Percentiles rank a stretch among this genome's conserved stretches.
phyloP scores from a whole-genome alignment of 2,329 filamentous ascomycete species.

The Claviceps cyperi region DNA sequence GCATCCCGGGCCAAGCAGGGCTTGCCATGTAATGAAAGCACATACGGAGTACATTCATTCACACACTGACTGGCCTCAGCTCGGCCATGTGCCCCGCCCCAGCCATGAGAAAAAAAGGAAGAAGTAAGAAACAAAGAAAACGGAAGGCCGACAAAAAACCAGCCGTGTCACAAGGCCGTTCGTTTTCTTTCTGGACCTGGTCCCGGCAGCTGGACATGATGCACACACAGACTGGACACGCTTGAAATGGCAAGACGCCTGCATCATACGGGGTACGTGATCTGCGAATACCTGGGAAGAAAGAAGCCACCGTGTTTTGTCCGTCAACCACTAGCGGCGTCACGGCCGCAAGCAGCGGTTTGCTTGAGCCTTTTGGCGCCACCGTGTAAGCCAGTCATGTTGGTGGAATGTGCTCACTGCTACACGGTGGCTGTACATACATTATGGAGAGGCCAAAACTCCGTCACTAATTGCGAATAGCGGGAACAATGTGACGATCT shows the following conservation, averaged over 20 bases:
- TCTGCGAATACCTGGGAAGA: constrained; percentile 1
- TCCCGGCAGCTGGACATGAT: neutral
- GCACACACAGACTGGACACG: constrained; percentile 3
- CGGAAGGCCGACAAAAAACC: neutral
- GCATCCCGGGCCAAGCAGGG: neutral
- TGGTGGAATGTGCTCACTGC: no score
- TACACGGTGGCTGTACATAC: neutral
- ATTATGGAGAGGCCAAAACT: neutral
- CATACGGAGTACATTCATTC: no score
- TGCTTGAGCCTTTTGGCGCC: constrained; percentile 2
- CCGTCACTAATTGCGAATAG: neutral
- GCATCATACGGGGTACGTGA: constrained; percentile 9
- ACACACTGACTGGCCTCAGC: neutral
- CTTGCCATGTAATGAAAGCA: neutral
- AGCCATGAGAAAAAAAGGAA: neutral
- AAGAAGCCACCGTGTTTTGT: neutral
- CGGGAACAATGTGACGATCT: neutral
- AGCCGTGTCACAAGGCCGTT: neutral
- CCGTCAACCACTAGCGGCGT: neutral
- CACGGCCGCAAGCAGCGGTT: constrained; percentile 7
- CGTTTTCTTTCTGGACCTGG: neutral
- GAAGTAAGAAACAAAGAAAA: neutral
- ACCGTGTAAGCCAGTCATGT: neutral
- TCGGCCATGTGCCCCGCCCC: neutral
- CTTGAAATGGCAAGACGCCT: constrained; percentile 8